Percentiles rank a stretch among this genome's conserved stretches.
These are phyloP conservation scores for Aegilops bicornis DNA, from an alignment of 176 grass and related monocot genomes.

Conservation along the genomic window DNA sequence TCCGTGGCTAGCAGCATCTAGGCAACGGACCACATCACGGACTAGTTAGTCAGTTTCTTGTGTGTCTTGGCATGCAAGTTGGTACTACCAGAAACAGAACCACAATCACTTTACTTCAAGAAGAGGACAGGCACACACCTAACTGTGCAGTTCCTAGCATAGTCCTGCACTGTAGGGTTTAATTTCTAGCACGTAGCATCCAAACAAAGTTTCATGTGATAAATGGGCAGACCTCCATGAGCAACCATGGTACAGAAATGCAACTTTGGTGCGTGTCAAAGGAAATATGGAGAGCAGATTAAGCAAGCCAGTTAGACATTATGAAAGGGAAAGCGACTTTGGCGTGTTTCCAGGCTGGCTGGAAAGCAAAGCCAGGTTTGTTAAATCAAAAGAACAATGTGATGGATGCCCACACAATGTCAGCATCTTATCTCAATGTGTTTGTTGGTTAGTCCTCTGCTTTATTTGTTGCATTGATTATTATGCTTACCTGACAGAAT, in stretches of 20 bases:
- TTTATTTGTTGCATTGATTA: background rate
- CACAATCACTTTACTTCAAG: background rate
- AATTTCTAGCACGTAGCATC: background rate
- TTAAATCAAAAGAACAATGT: background rate
- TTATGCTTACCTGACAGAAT: background rate
- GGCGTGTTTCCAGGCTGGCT: slow-evolving; percentile 6
- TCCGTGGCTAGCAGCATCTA: background rate
- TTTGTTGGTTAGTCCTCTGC: background rate
- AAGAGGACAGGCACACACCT: background rate
- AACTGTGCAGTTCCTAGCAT: slow-evolving; percentile 14
- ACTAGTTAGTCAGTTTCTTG: slow-evolving; percentile 11
- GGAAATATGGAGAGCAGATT: background rate
- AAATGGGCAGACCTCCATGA: background rate
- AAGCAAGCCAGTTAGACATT: background rate
- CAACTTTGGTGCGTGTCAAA: background rate
- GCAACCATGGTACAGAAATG: background rate
- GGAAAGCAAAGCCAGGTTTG: slow-evolving; percentile 7
- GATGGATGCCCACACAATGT: background rate
- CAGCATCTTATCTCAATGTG: background rate
- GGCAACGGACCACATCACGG: slow-evolving; percentile 1
- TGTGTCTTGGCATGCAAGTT: background rate
- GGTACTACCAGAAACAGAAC: slow-evolving; percentile 23
- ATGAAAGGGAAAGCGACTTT: background rate
- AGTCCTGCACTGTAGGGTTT: background rate
- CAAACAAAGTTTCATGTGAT: slow-evolving; percentile 30